Conservation (phyloP, 139 green algal species). For the Deuterostichococcus epilithicus region DNA sequence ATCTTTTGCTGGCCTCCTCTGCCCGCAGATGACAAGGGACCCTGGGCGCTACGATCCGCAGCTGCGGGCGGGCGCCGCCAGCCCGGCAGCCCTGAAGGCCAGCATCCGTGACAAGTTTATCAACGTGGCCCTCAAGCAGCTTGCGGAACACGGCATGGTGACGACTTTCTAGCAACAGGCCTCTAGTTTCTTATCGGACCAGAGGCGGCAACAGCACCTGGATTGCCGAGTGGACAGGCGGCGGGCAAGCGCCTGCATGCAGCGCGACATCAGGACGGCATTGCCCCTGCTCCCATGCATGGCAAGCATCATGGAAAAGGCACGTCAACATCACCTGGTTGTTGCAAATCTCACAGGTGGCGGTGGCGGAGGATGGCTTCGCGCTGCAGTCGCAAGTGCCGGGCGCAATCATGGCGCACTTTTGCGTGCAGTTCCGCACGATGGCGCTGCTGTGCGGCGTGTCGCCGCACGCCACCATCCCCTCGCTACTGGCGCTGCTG, state of each 20-base stretch:
- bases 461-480: conserved; percentile 33
- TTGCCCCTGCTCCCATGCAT: no score
- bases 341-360: conserved; percentile 26
- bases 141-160: conserved; percentile 66
- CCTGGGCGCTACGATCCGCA: conserved; percentile 36
- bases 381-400: conserved; percentile 41
- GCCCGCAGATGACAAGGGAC: conserved; percentile 17
- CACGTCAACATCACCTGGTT: no score
- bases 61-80: background rate
- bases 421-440: conserved; percentile 57
- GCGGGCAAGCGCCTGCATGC: no score
- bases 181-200: no score
- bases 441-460: conserved; percentile 56
- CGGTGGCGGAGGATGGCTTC: conserved; percentile 50
- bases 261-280: no score
- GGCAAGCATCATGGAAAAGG: no score
- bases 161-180: background rate
- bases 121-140: conserved; percentile 38
- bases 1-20: no score
- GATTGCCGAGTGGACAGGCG: no score
- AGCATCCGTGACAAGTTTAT: conserved; percentile 51
- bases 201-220: no score
- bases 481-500: conserved; percentile 56
- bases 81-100: conserved; percentile 1
- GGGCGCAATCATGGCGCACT: conserved; percentile 70